A percentile compares a stretch with the other conserved stretches of the same genome.
phyloP scores from a whole-genome alignment of 1,284 basidiomycete species.

The Ustilago xerochloae region DNA sequence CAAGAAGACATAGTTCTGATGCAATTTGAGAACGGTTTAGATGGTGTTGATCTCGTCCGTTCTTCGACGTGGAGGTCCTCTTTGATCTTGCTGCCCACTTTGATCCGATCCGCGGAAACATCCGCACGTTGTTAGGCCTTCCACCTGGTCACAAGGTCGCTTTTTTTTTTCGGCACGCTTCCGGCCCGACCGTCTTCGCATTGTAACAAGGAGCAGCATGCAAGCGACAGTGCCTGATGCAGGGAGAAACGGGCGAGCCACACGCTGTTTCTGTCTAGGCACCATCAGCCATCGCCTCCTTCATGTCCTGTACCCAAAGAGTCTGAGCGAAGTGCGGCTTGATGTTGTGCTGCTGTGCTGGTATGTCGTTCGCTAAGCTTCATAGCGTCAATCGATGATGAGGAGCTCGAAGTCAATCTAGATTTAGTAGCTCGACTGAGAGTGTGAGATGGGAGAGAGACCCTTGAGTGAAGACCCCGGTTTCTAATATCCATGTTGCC shows the following conservation, averaged over 20 bases:
- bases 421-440: no score
- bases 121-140: no score
- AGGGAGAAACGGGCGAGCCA: conserved; percentile 8
- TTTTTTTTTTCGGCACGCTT: not conserved
- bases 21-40: not conserved
- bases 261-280: not conserved
- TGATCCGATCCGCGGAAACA: no score
- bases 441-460: no score
- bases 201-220: no score
- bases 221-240: conserved; percentile 13
- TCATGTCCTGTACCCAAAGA: no score
- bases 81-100: not conserved
- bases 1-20: not conserved
- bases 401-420: no score
- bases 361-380: no score
- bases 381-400: no score
- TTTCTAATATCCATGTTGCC: no score
- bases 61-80: conserved; percentile 1
- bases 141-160: no score
- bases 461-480: no score
- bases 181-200: not conserved
- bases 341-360: not conserved
- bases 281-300: not conserved
- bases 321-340: not conserved
- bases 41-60: not conserved